Conservation (phyloP, 768 basidiomycete species). For the Mycena pura region DNA sequence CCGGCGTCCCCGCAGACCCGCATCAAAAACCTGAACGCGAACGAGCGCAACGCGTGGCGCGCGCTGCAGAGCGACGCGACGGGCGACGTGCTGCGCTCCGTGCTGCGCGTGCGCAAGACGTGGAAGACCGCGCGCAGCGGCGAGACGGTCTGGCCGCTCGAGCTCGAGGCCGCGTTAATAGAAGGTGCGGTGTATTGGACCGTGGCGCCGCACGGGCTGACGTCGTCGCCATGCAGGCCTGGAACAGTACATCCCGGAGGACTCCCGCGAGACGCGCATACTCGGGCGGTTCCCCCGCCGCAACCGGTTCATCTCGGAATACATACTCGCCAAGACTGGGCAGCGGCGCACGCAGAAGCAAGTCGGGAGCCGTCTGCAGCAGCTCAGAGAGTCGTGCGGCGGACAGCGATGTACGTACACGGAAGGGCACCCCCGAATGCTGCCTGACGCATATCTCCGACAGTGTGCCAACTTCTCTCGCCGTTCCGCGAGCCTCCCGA, state of each 20-base stretch:
- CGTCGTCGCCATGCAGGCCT: conserved; percentile 48
- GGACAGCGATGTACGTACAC: not conserved
- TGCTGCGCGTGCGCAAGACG: not conserved
- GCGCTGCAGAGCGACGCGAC: not conserved
- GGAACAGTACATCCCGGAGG: conserved; percentile 51
- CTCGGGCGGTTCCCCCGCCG: conserved; percentile 56
- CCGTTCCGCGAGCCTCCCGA: conserved; percentile 37
- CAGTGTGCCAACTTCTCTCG: conserved; percentile 41
- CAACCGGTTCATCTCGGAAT: conserved; percentile 58
- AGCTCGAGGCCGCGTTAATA: not conserved
- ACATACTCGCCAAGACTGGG: conserved; percentile 52
- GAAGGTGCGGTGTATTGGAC: not conserved
- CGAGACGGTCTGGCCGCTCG: not conserved
- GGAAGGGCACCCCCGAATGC: not conserved
- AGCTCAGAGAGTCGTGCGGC: not conserved
- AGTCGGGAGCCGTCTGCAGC: conserved; percentile 48
- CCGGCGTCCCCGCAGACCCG: too few species aligned
- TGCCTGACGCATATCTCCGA: too few species aligned
- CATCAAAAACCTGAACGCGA: too few species aligned
- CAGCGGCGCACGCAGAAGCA: conserved; percentile 54
- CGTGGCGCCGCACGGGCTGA: too few species aligned
- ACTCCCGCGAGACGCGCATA: conserved; percentile 53
- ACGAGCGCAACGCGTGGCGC: too few species aligned
- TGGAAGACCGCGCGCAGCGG: not conserved
- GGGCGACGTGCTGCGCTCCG: not conserved